Conservation (phyloP, 2,329 filamentous ascomycete species). For the Chaetomium sp. region DNA sequence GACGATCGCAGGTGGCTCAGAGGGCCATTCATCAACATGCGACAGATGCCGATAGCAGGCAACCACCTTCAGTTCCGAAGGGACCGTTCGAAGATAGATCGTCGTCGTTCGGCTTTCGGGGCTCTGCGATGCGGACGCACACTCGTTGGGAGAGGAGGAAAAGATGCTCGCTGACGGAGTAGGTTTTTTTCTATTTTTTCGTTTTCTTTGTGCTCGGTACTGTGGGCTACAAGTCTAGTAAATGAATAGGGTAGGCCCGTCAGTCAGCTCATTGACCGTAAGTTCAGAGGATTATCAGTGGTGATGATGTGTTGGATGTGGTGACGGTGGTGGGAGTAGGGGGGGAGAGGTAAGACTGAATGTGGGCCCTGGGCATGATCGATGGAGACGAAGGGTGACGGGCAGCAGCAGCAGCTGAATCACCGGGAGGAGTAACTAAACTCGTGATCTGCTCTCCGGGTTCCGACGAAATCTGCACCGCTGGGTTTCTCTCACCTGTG, state of each 20-base stretch:
- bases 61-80: background rate
- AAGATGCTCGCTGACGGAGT: conserved; percentile 26
- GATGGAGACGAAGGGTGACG: conserved; percentile 12
- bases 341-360: conserved; percentile 1
- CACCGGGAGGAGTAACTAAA: background rate
- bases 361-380: conserved; percentile 6
- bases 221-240: conserved; percentile 25
- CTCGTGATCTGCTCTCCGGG: background rate
- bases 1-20: conserved; percentile 26
- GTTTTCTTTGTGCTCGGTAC: conserved; percentile 24
- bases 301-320: conserved; percentile 8
- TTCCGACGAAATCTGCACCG: background rate
- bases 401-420: background rate
- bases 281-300: conserved; percentile 1
- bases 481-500: conserved; percentile 22
- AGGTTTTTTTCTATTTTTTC: conserved; percentile 28
- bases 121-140: conserved; percentile 11
- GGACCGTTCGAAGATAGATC: background rate
- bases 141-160: conserved; percentile 14
- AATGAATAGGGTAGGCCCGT: background rate
- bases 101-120: background rate
- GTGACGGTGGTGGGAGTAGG: background rate
- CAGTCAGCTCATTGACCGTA: conserved; percentile 22
- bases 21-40: conserved; percentile 33
- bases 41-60: background rate